phyloP scores from a whole-genome alignment of 2,329 filamentous ascomycete species.

The Cercospora zeina region DNA sequence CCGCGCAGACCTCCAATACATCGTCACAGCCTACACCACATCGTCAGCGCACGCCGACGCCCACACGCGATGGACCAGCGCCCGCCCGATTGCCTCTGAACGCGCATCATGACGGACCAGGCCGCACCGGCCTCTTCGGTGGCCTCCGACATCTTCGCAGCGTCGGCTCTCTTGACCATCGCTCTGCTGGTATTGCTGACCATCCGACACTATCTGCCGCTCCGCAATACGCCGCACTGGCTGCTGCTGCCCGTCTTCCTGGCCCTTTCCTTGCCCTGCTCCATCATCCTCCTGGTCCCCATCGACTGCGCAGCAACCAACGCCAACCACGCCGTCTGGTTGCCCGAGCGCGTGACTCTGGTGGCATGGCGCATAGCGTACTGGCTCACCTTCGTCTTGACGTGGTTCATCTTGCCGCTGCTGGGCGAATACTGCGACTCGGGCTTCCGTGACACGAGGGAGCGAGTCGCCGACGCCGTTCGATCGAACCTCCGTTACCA shows the following conservation, averaged over 20 bases:
- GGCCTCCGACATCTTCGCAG: slow-evolving; percentile 76
- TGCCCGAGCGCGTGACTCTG: slow-evolving; percentile 73
- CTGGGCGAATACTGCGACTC: slow-evolving; percentile 94
- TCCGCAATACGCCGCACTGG: slow-evolving; percentile 87
- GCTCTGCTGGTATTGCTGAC: slow-evolving; percentile 77
- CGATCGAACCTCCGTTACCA: slow-evolving; percentile 88
- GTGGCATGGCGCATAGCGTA: slow-evolving; percentile 95
- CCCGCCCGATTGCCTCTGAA: background rate
- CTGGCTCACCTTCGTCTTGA: slow-evolving; percentile 93
- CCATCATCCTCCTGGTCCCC: slow-evolving; percentile 86
- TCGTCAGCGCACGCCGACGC: background rate
- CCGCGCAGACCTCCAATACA: background rate
- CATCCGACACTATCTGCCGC: slow-evolving; percentile 82
- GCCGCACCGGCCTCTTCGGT: slow-evolving; percentile 56
- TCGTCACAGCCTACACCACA: background rate
- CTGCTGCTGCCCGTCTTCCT: slow-evolving; percentile 92
- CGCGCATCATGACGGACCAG: slow-evolving; percentile 12
- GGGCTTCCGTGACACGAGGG: slow-evolving; percentile 83
- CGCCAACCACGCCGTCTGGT: slow-evolving; percentile 75
- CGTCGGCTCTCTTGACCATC: slow-evolving; percentile 70
- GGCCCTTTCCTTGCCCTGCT: slow-evolving; percentile 87
- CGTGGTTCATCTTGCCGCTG: slow-evolving; percentile 93
- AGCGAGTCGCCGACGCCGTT: slow-evolving; percentile 79
- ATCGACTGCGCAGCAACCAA: slow-evolving; percentile 73
- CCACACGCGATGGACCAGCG: slow-evolving; percentile 1